Percentiles rank a stretch among this genome's conserved stretches.
Evolutionary conservation across 2,329 filamentous ascomycete genomes (phyloP).

Genomic region (Pezicula radicicola): DNA sequence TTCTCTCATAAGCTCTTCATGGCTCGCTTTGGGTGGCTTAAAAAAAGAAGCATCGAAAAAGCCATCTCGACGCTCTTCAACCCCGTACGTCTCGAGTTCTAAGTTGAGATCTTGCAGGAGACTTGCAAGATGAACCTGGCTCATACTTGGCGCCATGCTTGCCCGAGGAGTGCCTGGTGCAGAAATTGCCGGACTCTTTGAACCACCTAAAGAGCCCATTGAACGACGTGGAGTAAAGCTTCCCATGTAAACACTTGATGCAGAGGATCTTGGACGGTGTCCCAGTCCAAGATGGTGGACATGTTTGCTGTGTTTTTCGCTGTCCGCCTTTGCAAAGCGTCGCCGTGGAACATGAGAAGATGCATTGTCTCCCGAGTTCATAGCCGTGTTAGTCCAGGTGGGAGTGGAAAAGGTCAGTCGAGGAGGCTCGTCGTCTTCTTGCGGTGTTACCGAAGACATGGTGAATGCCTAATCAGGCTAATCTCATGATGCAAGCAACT

Average conservation of each 20-base stretch:
- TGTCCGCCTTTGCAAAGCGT: constrained; percentile 6
- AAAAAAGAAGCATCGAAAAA: constrained; percentile 40
- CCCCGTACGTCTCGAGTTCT: constrained; percentile 38
- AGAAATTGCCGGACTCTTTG: constrained; percentile 18
- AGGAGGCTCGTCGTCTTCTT: constrained; percentile 11
- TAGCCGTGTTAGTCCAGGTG: constrained; percentile 9
- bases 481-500: too few species aligned
- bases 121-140: constrained; percentile 26
- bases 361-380: not conserved
- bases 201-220: constrained; percentile 14
- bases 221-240: constrained; percentile 21
- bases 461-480: not conserved
- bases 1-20: constrained; percentile 36
- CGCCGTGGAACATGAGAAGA: constrained; percentile 15
- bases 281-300: constrained; percentile 15
- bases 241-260: constrained; percentile 29
- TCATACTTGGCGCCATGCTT: constrained; percentile 18
- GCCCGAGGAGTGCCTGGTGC: constrained; percentile 21
- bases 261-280: constrained; percentile 13
- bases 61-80: constrained; percentile 38
- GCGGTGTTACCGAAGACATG: constrained; percentile 15
- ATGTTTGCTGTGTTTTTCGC: constrained; percentile 15
- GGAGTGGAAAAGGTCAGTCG: constrained; percentile 11
- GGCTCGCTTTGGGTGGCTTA: constrained; percentile 36
- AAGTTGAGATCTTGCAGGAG: constrained; percentile 30